Evolutionary conservation across 441 rosid species (phyloP).

Genomic region (Macaranga tanarius): DNA sequence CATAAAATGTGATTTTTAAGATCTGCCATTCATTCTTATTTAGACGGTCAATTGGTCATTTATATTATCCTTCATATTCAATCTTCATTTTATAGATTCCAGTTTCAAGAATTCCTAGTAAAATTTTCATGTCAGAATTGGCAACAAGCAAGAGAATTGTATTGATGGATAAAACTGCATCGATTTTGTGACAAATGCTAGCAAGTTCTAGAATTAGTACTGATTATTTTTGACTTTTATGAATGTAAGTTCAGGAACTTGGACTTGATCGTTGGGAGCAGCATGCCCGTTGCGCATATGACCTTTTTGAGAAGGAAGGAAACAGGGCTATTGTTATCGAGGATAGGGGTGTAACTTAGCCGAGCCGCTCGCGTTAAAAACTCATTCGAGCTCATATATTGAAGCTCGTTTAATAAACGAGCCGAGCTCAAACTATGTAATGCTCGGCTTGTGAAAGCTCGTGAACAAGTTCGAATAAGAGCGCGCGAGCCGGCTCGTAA

Average conservation of each 20-base stretch:
- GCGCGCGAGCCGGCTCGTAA: no score
- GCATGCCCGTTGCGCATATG: slow-evolving; percentile 69
- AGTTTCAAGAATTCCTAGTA: not conserved
- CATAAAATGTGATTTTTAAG: not conserved
- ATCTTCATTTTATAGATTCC: not conserved
- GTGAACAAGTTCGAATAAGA: no score
- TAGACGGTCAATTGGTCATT: no score
- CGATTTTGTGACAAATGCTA: not conserved
- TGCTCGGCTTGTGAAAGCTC: no score
- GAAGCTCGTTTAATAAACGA: no score
- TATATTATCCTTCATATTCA: not conserved
- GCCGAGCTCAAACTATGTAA: no score
- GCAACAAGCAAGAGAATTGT: not conserved
- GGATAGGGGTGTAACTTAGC: no score
- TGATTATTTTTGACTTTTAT: not conserved
- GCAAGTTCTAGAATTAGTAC: slow-evolving; percentile 12
- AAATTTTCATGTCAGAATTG: not conserved
- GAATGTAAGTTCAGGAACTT: slow-evolving; percentile 62
- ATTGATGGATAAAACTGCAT: not conserved
- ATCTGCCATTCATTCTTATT: not conserved
- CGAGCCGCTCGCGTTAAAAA: no score
- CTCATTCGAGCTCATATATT: no score
- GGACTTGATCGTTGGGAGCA: slow-evolving; percentile 92
- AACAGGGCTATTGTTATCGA: slow-evolving; percentile 81
- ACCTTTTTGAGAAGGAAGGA: slow-evolving; percentile 81